Percentiles rank a stretch among this genome's conserved stretches.
Evolutionary conservation across 1,284 basidiomycete genomes (phyloP).

Genomic region (Athelia sp.): DNA sequence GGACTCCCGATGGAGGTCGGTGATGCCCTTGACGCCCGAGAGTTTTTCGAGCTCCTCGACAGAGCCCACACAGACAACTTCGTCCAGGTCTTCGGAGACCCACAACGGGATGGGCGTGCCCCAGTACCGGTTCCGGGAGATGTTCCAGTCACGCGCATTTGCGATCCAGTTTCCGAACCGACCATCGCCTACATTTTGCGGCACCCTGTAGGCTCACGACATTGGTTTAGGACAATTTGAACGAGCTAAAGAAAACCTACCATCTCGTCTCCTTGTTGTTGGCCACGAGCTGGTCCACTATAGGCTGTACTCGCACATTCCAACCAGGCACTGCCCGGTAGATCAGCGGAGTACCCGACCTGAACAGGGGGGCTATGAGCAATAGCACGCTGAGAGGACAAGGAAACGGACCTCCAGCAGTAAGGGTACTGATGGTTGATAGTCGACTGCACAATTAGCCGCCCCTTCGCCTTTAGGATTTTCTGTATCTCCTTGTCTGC

Average conservation of each 20-base stretch:
- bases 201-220: slow-evolving; percentile 61
- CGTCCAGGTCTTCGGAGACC: slow-evolving; percentile 91
- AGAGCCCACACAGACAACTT: slow-evolving; percentile 88
- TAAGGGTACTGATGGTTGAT: slow-evolving; percentile 93
- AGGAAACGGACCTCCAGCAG: slow-evolving; percentile 82
- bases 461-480: slow-evolving; percentile 82
- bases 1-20: slow-evolving; percentile 92
- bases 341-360: slow-evolving; percentile 92
- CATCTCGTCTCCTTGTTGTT: slow-evolving; percentile 93
- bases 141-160: slow-evolving; percentile 98
- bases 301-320: slow-evolving; percentile 90
- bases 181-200: slow-evolving; percentile 84
- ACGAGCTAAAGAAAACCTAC: slow-evolving; percentile 34
- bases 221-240: slow-evolving; percentile 2
- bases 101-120: slow-evolving; percentile 97
- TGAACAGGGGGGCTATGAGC: slow-evolving; percentile 19
- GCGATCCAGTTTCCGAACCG: slow-evolving; percentile 97
- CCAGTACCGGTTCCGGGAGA: slow-evolving; percentile 99
- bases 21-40: slow-evolving; percentile 84
- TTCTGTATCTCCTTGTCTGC: slow-evolving; percentile 97
- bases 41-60: slow-evolving; percentile 86
- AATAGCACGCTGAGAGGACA: not conserved
- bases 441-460: slow-evolving; percentile 86
- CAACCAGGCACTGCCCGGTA: slow-evolving; percentile 96
- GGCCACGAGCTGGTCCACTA: slow-evolving; percentile 81